These are phyloP conservation scores for Triticum aestivum DNA, from an alignment of 176 grass and related monocot species.

Conservation along the genomic window DNA sequence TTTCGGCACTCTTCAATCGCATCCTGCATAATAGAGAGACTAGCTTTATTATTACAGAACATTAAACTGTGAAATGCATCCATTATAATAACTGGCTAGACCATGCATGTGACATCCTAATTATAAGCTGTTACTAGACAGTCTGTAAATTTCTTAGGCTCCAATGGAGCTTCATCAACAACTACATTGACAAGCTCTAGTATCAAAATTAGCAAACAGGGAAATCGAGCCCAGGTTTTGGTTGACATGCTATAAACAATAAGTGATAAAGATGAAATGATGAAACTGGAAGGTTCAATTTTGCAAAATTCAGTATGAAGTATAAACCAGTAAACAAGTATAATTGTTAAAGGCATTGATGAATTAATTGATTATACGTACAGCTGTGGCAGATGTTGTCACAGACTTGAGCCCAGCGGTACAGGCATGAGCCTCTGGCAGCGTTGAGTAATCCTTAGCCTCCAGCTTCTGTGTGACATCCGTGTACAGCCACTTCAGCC, in stretches of 20 bases:
- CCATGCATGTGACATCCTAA: slow-evolving; percentile 8
- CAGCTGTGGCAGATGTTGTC: slow-evolving; percentile 88
- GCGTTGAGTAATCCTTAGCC: slow-evolving; percentile 92
- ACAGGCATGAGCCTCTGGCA: slow-evolving; percentile 91
- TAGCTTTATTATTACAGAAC: not conserved
- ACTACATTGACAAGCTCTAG: not conserved
- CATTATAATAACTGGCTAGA: not conserved
- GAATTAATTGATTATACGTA: slow-evolving; percentile 33
- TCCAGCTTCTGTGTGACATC: slow-evolving; percentile 84
- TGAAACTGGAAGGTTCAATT: too few relatives aligned
- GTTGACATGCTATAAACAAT: not conserved
- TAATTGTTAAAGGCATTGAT: too few relatives aligned
- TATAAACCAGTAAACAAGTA: too few relatives aligned
- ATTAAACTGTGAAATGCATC: not conserved
- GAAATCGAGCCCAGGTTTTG: too few relatives aligned
- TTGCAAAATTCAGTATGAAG: too few relatives aligned
- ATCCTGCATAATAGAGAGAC: slow-evolving; percentile 49
- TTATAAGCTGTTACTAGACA: not conserved
- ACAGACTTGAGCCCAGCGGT: slow-evolving; percentile 95
- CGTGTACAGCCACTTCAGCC: slow-evolving; percentile 93
- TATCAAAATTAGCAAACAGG: too few relatives aligned
- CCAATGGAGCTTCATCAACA: not conserved
- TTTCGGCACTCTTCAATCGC: slow-evolving; percentile 98
- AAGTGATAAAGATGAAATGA: not conserved
- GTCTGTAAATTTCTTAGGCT: not conserved